Evolutionary conservation across 306 rosid species (phyloP).

Genomic region (Vigna mungo): DNA sequence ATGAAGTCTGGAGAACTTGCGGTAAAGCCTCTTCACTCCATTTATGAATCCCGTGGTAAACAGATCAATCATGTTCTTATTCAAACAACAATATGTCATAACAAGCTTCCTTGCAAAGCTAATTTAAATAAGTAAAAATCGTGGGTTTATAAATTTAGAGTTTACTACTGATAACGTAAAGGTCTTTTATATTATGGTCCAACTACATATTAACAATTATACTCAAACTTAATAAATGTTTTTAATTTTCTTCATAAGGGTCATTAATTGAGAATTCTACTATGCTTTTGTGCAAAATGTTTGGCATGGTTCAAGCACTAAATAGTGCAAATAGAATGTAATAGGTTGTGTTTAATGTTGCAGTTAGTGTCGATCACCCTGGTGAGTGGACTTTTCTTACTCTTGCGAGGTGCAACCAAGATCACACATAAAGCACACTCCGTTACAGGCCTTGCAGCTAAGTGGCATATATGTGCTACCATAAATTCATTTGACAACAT

Average conservation of each 20-base stretch:
- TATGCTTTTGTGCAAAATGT: conserved; percentile 10
- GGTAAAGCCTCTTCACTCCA: conserved; percentile 50
- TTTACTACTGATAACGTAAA: no score
- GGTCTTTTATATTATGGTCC: no score
- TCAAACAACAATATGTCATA: background rate
- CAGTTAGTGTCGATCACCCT: conserved; percentile 84
- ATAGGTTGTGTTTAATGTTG: conserved; percentile 37
- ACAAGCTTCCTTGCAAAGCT: no score
- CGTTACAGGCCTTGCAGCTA: conserved; percentile 77
- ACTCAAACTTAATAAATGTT: background rate
- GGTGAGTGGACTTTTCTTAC: conserved; percentile 79
- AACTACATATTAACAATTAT: background rate
- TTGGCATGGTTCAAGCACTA: conserved; percentile 12
- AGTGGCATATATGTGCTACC: conserved; percentile 87
- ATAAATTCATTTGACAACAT: conserved; percentile 70
- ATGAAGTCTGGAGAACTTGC: conserved; percentile 86
- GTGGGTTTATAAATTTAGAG: no score
- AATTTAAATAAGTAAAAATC: no score
- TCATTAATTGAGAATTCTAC: background rate
- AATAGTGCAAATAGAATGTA: conserved; percentile 13
- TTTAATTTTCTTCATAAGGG: no score
- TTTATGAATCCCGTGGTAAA: background rate
- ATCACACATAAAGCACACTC: conserved; percentile 91
- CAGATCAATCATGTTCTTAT: background rate
- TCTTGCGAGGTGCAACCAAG: conserved; percentile 80